These are phyloP conservation scores for Eucalyptus marginata DNA, from an alignment of 345 rosid genomes.

Conservation along the genomic window DNA sequence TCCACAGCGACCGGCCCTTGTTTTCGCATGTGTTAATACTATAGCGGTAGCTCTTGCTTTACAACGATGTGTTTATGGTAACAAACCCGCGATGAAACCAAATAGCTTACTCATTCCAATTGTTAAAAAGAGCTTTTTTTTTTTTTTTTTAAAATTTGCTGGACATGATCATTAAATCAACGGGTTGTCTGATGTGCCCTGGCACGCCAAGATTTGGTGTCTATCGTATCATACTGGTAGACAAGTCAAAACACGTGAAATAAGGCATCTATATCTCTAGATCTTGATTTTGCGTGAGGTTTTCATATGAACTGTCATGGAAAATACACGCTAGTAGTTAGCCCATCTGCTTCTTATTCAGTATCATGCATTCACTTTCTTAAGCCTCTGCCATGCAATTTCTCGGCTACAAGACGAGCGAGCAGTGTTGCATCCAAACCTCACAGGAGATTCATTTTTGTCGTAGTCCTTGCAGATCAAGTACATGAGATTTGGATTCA, in stretches of 20 bases:
- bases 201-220: not conserved
- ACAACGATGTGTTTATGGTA: not conserved
- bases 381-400: not conserved
- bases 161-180: not conserved
- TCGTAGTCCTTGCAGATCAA: not conserved
- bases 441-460: not conserved
- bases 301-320: not conserved
- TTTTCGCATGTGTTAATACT: not conserved
- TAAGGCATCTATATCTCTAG: not conserved
- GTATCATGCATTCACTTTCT: not conserved
- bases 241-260: not conserved
- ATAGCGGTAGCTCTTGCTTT: not conserved
- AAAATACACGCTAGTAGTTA: not conserved
- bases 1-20: not conserved
- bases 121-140: not conserved
- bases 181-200: not conserved
- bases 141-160: not conserved
- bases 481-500: not conserved
- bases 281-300: not conserved
- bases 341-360: not conserved
- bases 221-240: not conserved
- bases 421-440: not conserved
- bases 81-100: not conserved
- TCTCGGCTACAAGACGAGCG: not conserved
- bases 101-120: not conserved